Percentiles rank a stretch among this genome's conserved stretches.
These are phyloP conservation scores for Adansonia digitata DNA, from an alignment of 345 rosid species.

Conservation along the genomic window DNA sequence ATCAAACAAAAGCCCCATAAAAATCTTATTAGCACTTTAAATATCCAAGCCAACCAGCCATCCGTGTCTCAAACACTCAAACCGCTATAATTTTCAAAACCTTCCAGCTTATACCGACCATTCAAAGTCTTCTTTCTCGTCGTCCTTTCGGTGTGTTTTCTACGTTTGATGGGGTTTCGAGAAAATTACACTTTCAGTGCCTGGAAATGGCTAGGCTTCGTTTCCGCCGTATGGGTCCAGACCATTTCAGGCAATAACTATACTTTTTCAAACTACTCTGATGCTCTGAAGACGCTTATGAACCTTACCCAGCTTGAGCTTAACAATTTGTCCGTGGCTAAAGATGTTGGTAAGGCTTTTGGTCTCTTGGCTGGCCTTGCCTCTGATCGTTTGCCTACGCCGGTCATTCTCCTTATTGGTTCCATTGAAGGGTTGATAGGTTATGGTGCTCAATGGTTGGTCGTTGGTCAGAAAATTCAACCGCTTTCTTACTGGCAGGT, in stretches of 20 bases:
- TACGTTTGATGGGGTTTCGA: slow-evolving; percentile 22
- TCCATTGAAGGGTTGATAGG: slow-evolving; percentile 83
- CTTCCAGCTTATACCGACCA: not conserved
- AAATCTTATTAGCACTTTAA: not conserved
- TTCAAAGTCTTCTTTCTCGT: not conserved
- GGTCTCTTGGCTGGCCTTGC: slow-evolving; percentile 92
- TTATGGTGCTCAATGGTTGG: slow-evolving; percentile 93
- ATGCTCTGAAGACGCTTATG: slow-evolving; percentile 80
- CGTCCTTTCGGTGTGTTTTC: not conserved
- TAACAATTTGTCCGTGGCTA: slow-evolving; percentile 78
- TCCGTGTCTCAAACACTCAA: slow-evolving; percentile 5
- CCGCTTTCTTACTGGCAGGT: slow-evolving; percentile 95
- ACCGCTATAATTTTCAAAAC: not conserved
- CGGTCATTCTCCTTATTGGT: slow-evolving; percentile 68
- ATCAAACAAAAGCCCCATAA: not conserved
- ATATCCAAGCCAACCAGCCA: not conserved
- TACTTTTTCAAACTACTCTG: slow-evolving; percentile 88
- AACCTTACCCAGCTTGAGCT: slow-evolving; percentile 74
- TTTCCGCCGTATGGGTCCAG: slow-evolving; percentile 94
- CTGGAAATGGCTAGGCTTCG: slow-evolving; percentile 90
- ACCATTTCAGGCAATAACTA: slow-evolving; percentile 90
- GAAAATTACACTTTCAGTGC: slow-evolving; percentile 23
- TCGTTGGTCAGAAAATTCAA: slow-evolving; percentile 57
- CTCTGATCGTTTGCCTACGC: slow-evolving; percentile 68
- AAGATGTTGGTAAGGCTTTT: slow-evolving; percentile 91